Conservation (phyloP, 345 rosid species). For the Sisymbrium irio region DNA sequence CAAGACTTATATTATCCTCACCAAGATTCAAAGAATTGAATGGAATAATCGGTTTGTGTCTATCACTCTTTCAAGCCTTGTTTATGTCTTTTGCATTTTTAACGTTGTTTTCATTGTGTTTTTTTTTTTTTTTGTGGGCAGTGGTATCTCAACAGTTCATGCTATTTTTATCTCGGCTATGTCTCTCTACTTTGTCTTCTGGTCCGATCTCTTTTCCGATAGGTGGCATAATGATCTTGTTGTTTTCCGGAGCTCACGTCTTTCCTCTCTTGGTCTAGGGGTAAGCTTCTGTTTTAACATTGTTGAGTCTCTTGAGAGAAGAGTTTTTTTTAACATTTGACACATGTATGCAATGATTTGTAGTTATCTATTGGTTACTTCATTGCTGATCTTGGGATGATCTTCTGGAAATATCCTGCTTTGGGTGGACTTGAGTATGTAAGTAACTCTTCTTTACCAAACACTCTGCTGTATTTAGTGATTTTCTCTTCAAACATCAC, state of each 20-base stretch:
- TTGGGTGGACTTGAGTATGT: constrained; percentile 89
- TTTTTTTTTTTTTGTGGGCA: constrained; percentile 38
- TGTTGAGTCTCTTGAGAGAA: constrained; percentile 5
- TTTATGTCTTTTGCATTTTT: too few species aligned
- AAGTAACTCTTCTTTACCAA: constrained; percentile 40
- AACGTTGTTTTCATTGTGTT: too few species aligned
- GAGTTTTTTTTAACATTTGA: not conserved
- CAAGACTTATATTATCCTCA: constrained; percentile 59
- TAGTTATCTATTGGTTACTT: constrained; percentile 94
- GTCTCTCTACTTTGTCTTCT: constrained; percentile 75
- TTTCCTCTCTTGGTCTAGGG: constrained; percentile 74
- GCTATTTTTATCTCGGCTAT: constrained; percentile 63
- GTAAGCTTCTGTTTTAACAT: constrained; percentile 35
- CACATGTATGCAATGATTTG: constrained; percentile 6
- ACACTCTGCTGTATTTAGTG: not conserved
- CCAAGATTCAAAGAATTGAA: constrained; percentile 64
- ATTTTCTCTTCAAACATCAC: not conserved
- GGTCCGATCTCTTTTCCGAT: constrained; percentile 81
- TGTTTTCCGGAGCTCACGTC: constrained; percentile 61
- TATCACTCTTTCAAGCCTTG: too few species aligned
- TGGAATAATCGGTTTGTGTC: constrained; percentile 94
- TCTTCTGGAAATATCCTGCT: constrained; percentile 81
- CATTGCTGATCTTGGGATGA: constrained; percentile 78
- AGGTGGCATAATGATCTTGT: constrained; percentile 45
- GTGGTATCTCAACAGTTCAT: constrained; percentile 82